phyloP scores from a whole-genome alignment of 2,329 filamentous ascomycete species.

The Thelonectria rubi region DNA sequence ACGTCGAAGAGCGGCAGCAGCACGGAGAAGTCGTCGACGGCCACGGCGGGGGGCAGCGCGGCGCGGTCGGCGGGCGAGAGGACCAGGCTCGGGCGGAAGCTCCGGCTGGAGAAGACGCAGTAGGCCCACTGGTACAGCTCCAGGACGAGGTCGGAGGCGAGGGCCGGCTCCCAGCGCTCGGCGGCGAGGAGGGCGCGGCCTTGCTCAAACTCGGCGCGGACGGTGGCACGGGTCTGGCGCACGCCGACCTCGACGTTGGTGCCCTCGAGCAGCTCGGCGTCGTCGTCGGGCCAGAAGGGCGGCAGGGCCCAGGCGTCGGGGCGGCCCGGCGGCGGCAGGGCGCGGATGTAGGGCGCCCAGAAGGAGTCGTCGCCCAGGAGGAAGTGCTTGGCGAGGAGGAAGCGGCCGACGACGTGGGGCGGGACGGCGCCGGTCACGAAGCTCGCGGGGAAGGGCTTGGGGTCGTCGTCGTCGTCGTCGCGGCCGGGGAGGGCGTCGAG shows the following conservation, averaged over 20 bases:
- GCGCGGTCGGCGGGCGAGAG: conserved; percentile 49
- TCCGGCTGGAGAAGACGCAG: conserved; percentile 71
- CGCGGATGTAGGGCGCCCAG: conserved; percentile 74
- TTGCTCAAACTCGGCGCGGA: conserved; percentile 57
- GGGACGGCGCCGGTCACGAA: conserved; percentile 62
- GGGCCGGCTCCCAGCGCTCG: conserved; percentile 36
- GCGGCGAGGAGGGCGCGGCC: conserved; percentile 51
- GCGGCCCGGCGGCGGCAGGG: conserved; percentile 69
- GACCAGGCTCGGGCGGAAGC: conserved; percentile 69
- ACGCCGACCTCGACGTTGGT: conserved; percentile 63
- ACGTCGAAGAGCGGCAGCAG: conserved; percentile 77
- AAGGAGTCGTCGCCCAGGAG: conserved; percentile 65
- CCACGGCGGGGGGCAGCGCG: conserved; percentile 44
- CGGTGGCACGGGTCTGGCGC: conserved; percentile 56
- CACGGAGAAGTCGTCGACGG: conserved; percentile 69
- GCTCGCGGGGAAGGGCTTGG: conserved; percentile 52
- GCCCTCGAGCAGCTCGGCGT: conserved; percentile 64
- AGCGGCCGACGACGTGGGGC: conserved; percentile 69
- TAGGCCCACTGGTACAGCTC: conserved; percentile 71
- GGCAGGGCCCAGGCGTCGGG: conserved; percentile 63
- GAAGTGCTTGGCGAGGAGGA: conserved; percentile 76
- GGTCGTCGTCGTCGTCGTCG: conserved; percentile 23
- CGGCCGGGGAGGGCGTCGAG: conserved; percentile 59
- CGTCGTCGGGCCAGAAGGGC: conserved; percentile 70
- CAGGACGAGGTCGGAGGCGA: conserved; percentile 52